These are phyloP conservation scores for Penicillium psychrofluorescens DNA, from an alignment of 495 filamentous ascomycete genomes.

Conservation along the genomic window DNA sequence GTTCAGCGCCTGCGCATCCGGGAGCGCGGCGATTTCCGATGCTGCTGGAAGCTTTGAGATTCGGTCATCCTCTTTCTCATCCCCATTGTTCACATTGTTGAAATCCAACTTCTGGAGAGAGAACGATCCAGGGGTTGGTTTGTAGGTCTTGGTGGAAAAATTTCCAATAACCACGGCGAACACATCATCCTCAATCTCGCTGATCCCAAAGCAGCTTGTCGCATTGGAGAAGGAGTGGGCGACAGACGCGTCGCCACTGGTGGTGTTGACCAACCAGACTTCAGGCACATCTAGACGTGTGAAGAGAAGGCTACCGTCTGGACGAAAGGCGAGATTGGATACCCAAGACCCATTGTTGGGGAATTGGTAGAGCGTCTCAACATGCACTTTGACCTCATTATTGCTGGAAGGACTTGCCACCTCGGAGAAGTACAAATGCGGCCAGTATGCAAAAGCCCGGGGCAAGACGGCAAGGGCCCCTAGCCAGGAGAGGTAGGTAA, in stretches of 20 bases:
- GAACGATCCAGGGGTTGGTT: conserved; percentile 24
- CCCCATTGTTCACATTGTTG: background rate
- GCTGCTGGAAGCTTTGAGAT: background rate
- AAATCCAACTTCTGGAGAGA: conserved; percentile 35
- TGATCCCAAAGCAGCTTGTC: conserved; percentile 33
- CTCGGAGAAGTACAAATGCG: background rate
- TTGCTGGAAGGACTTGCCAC: conserved; percentile 1
- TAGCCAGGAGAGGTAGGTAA: conserved; percentile 1
- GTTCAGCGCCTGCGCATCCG: conserved; percentile 31
- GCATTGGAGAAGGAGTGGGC: conserved; percentile 25
- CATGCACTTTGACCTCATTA: conserved; percentile 8
- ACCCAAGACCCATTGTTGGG: conserved; percentile 31
- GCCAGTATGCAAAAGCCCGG: conserved; percentile 6
- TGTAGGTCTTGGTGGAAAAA: conserved; percentile 19
- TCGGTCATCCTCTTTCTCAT: background rate
- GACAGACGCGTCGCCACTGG: conserved; percentile 19
- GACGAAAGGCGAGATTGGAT: conserved; percentile 29
- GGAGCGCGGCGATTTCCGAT: conserved; percentile 25
- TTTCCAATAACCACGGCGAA: conserved; percentile 36
- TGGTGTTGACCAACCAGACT: conserved; percentile 33
- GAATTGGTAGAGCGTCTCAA: conserved; percentile 26
- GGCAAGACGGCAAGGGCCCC: conserved; percentile 7
- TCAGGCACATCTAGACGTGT: conserved; percentile 28
- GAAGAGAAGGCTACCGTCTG: conserved; percentile 26
- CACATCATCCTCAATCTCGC: conserved; percentile 30